These are phyloP conservation scores for Citrus australasica DNA, from an alignment of 345 rosid species.

Conservation along the genomic window DNA sequence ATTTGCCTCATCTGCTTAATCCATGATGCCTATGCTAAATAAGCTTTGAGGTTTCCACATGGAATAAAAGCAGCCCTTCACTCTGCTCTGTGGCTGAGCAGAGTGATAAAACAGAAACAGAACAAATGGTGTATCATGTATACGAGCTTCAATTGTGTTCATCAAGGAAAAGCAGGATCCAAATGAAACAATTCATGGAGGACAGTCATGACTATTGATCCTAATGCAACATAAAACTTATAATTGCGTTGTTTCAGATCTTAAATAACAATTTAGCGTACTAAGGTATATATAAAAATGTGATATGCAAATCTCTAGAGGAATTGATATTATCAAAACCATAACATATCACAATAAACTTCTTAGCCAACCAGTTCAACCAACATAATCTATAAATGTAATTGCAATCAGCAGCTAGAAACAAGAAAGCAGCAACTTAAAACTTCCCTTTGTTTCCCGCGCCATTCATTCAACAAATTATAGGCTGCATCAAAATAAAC, in stretches of 20 bases:
- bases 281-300: background rate
- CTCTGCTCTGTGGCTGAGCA: background rate
- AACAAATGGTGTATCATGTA: background rate
- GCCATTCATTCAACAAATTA: background rate
- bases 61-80: background rate
- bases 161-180: background rate
- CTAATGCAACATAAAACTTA: background rate
- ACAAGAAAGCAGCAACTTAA: background rate
- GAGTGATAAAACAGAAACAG: background rate
- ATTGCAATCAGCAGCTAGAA: background rate
- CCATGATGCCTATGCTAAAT: background rate
- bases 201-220: background rate
- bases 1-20: background rate
- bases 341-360: background rate
- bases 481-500: background rate
- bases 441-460: background rate
- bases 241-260: background rate
- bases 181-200: background rate
- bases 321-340: background rate
- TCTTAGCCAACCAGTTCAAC: background rate
- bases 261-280: background rate
- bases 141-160: background rate
- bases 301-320: background rate
- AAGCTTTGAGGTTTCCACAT: too few relatives aligned
- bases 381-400: background rate